Percentiles rank a stretch among this genome's conserved stretches.
Evolutionary conservation across 2,329 filamentous ascomycete species (phyloP).

Genomic region (Chrysosphaeria jannelii): DNA sequence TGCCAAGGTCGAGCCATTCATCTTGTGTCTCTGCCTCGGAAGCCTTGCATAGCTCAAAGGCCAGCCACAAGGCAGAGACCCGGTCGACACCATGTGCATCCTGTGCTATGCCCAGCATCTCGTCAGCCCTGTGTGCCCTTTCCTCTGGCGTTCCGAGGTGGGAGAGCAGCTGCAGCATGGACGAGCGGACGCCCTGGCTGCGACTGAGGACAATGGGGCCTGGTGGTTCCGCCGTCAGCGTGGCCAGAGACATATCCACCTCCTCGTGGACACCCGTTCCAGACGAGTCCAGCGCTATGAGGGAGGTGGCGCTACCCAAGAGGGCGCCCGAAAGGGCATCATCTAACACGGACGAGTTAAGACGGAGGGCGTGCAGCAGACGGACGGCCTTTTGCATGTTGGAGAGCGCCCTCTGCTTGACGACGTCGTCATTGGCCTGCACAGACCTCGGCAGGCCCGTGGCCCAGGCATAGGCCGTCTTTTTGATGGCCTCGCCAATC

Average conservation of each 20-base stretch:
- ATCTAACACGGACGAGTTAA: constrained; percentile 34
- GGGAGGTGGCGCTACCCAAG: constrained; percentile 35
- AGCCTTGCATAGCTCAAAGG: constrained; percentile 37
- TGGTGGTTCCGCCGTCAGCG: background rate
- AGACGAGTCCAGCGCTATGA: constrained; percentile 10
- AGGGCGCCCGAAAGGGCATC: constrained; percentile 36
- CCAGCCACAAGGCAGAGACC: constrained; percentile 52
- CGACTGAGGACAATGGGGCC: background rate
- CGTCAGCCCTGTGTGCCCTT: constrained; percentile 27
- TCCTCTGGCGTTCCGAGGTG: constrained; percentile 25
- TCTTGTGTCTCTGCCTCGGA: constrained; percentile 18
- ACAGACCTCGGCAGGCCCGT: constrained; percentile 53
- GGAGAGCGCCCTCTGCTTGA: constrained; percentile 39
- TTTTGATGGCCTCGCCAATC: constrained; percentile 26
- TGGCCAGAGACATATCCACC: constrained; percentile 2
- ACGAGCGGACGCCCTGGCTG: constrained; percentile 16
- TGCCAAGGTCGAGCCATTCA: constrained; percentile 30
- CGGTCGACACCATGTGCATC: constrained; percentile 25
- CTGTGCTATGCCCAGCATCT: constrained; percentile 32
- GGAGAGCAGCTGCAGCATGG: constrained; percentile 25
- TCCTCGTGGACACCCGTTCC: constrained; percentile 8
- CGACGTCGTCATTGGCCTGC: constrained; percentile 55
- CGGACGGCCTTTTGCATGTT: constrained; percentile 49
- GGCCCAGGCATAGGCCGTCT: constrained; percentile 52
- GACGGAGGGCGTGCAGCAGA: constrained; percentile 29